Evolutionary conservation across 371 early-diverging fungal species (phyloP).

Genomic region (Mucor indicus): DNA sequence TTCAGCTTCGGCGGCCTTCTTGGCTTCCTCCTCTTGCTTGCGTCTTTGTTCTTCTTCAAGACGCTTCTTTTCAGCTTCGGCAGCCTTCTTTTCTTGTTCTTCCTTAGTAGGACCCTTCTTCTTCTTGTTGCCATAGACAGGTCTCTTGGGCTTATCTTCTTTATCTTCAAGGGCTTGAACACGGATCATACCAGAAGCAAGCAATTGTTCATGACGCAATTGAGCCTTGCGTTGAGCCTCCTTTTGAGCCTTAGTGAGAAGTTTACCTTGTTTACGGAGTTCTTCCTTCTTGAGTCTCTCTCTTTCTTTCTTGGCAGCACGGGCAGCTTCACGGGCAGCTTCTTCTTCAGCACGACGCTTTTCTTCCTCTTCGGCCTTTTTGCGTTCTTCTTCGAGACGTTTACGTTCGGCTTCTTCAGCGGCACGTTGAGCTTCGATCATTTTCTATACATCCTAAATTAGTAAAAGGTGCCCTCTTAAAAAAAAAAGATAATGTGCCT

Average conservation of each 20-base stretch:
- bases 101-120: constrained; percentile 54
- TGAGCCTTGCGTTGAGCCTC: constrained; percentile 76
- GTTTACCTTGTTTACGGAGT: constrained; percentile 88
- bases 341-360: constrained; percentile 41
- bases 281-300: constrained; percentile 76
- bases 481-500: constrained; percentile 3
- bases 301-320: constrained; percentile 39
- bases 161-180: constrained; percentile 69
- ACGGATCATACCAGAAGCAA: constrained; percentile 73
- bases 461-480: not conserved
- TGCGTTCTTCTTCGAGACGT: constrained; percentile 37
- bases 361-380: constrained; percentile 44
- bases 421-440: constrained; percentile 50
- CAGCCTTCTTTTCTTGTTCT: constrained; percentile 30
- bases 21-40: constrained; percentile 45
- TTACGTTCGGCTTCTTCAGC: constrained; percentile 49
- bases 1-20: constrained; percentile 38
- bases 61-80: constrained; percentile 43
- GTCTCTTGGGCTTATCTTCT: constrained; percentile 40
- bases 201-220: constrained; percentile 74
- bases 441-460: constrained; percentile 27
- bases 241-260: constrained; percentile 92
- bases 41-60: constrained; percentile 46
- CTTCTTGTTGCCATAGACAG: constrained; percentile 56
- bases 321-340: constrained; percentile 44